phyloP scores from a whole-genome alignment of 192 early-diverging fungal species.

The Backusella parvicylindrica region DNA sequence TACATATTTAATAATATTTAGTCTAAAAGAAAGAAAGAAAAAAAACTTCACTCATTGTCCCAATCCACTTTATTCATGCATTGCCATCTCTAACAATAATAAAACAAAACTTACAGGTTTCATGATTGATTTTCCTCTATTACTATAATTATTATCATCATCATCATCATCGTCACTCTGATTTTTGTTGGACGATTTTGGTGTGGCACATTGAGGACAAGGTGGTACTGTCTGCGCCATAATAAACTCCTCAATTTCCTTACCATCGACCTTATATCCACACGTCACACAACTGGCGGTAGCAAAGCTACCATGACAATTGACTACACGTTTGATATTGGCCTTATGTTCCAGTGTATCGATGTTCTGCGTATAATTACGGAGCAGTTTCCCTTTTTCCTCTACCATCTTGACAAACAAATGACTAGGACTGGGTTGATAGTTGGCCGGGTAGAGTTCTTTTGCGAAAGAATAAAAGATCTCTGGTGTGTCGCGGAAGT shows the following conservation, averaged over 20 bases:
- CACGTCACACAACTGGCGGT: slow-evolving; percentile 89
- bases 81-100: no score
- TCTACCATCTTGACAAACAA: slow-evolving; percentile 88
- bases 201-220: slow-evolving; percentile 64
- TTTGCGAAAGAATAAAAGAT: slow-evolving; percentile 95
- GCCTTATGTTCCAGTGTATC: slow-evolving; percentile 90
- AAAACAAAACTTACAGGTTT: slow-evolving; percentile 75
- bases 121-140: slow-evolving; percentile 56
- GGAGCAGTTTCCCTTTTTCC: slow-evolving; percentile 74
- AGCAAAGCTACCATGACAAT: slow-evolving; percentile 96
- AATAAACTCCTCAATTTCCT: slow-evolving; percentile 77
- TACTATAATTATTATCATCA: slow-evolving; percentile 43
- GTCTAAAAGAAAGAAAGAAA: no score
- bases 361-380: slow-evolving; percentile 98
- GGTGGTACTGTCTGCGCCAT: slow-evolving; percentile 71
- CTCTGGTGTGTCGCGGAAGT: slow-evolving; percentile 80
- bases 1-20: not conserved
- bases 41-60: no score
- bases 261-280: slow-evolving; percentile 68
- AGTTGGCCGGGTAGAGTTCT: slow-evolving; percentile 89
- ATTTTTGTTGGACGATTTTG: slow-evolving; percentile 6
- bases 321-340: slow-evolving; percentile 76
- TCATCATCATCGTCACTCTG: slow-evolving; percentile 51
- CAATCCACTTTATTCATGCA: no score
- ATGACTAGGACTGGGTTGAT: slow-evolving; percentile 83